phyloP scores from a whole-genome alignment of 306 rosid species.

The Castanea mollissima region DNA sequence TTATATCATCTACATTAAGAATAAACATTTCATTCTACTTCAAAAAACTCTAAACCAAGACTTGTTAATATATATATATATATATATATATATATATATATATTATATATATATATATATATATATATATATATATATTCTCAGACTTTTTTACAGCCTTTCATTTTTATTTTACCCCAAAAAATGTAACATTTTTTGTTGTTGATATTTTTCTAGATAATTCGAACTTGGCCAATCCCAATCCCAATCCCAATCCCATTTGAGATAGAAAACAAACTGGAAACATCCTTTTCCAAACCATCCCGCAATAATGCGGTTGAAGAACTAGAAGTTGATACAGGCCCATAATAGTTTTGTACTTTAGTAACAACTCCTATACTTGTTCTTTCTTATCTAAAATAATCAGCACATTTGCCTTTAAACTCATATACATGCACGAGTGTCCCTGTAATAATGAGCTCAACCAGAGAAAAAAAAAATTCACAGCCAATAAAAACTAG shows the following conservation, averaged over 20 bases:
- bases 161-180: no score
- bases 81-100: no score
- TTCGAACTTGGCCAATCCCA: not conserved
- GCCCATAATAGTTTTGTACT: constrained; percentile 3
- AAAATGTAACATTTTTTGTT: no score
- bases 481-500: no score
- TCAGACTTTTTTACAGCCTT: no score
- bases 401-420: not conserved
- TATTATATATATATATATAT: no score
- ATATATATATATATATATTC: no score
- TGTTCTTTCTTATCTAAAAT: not conserved
- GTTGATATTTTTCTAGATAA: no score
- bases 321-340: not conserved
- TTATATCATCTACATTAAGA: no score
- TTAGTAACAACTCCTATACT: not conserved
- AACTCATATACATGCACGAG: not conserved
- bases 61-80: no score
- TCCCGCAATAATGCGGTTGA: not conserved
- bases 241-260: not conserved
- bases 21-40: no score
- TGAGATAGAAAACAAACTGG: not conserved
- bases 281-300: not conserved
- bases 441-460: not conserved
- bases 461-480: not conserved
- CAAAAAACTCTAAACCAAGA: no score